Conservation (phyloP, 2,329 filamentous ascomycete species). For the Fusarium phyllophilum region DNA sequence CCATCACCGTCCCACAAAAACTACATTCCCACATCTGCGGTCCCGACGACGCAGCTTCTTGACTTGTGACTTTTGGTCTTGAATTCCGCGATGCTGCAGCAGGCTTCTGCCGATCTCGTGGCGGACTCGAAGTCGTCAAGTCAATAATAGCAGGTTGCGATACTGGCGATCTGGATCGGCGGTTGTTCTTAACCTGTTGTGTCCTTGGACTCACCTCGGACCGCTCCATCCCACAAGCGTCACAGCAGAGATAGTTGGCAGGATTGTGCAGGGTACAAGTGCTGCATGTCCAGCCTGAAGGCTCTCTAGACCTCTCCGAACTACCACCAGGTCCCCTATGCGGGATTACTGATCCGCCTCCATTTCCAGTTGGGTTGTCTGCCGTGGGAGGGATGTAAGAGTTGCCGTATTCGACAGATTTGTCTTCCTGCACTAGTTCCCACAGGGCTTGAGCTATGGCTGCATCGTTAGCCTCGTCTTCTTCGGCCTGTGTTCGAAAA, state of each 20-base stretch:
- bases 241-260: conserved; percentile 61
- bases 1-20: conserved; percentile 62
- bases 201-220: conserved; percentile 22
- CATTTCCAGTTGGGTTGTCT: conserved; percentile 60
- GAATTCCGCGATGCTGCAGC: background rate
- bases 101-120: conserved; percentile 30
- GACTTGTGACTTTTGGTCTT: conserved; percentile 4
- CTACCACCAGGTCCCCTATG: conserved; percentile 15
- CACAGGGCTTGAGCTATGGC: conserved; percentile 88
- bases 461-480: conserved; percentile 87
- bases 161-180: conserved; percentile 28
- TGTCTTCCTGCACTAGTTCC: conserved; percentile 87
- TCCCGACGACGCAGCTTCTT: conserved; percentile 14
- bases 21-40: conserved; percentile 61
- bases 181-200: conserved; percentile 26
- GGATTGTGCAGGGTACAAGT: conserved; percentile 69
- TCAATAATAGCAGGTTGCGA: conserved; percentile 44
- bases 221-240: conserved; percentile 63
- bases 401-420: conserved; percentile 64
- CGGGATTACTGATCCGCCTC: conserved; percentile 48
- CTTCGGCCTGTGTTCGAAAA: conserved; percentile 84
- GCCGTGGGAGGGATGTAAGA: conserved; percentile 62
- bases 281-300: conserved; percentile 61
- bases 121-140: conserved; percentile 50
- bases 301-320: conserved; percentile 3